A percentile compares a stretch with the other conserved stretches of the same genome.
Evolutionary conservation across 1,139 yeast species (phyloP).

Genomic region (Pichia sp.): DNA sequence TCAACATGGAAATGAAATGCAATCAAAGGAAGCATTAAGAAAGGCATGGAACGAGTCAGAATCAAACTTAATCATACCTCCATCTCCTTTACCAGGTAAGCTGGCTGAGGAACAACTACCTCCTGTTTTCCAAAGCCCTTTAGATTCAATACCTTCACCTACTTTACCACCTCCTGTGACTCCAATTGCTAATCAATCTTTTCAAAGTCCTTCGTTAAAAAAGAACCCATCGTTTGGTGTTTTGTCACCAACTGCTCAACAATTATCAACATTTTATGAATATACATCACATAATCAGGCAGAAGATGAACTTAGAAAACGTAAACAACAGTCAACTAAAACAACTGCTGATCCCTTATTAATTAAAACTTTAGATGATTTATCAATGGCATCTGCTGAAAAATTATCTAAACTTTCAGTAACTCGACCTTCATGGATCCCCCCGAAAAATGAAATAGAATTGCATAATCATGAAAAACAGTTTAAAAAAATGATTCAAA

Average conservation of each 20-base stretch:
- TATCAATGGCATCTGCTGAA: constrained; percentile 40
- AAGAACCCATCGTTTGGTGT: constrained; percentile 29
- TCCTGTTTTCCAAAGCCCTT: not conserved
- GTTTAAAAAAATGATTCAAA: constrained; percentile 34
- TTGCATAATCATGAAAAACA: constrained; percentile 37
- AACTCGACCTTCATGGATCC: constrained; percentile 46
- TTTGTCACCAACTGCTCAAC: constrained; percentile 36
- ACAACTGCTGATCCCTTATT: constrained; percentile 21
- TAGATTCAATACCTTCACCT: not conserved
- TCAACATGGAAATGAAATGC: constrained; percentile 16
- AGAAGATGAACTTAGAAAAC: constrained; percentile 31
- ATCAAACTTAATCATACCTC: constrained; percentile 19
- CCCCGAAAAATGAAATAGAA: constrained; percentile 41
- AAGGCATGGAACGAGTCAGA: constrained; percentile 25
- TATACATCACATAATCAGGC: constrained; percentile 33
- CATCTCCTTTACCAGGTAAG: constrained; percentile 29
- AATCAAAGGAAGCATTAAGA: constrained; percentile 23
- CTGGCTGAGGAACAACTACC: constrained; percentile 2
- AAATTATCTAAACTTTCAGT: constrained; percentile 35
- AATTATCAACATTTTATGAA: constrained; percentile 38
- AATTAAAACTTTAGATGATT: constrained; percentile 35
- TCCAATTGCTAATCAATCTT: not conserved
- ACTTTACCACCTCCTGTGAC: not conserved
- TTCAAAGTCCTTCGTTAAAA: constrained; percentile 36
- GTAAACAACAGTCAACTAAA: constrained; percentile 20